Evolutionary conservation across 2,329 filamentous ascomycete genomes (phyloP).

Genomic region (Penicillium brevicompactum): DNA sequence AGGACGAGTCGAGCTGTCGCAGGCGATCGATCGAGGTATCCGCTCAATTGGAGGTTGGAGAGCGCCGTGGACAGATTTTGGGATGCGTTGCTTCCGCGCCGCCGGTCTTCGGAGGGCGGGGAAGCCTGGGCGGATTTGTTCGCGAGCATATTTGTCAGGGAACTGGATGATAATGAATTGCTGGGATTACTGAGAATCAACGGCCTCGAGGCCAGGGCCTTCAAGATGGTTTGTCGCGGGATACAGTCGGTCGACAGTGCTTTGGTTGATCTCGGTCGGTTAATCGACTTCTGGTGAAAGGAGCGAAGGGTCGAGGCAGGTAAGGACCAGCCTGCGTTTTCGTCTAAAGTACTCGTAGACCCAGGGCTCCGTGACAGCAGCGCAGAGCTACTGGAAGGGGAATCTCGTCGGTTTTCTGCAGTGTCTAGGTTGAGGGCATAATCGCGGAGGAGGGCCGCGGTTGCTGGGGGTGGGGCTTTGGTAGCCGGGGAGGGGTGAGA

Average conservation of each 20-base stretch:
- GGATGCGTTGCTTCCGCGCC: conserved; percentile 51
- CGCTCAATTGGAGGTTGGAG: conserved; percentile 51
- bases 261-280: conserved; percentile 47
- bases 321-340: conserved; percentile 26
- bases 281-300: conserved; percentile 37
- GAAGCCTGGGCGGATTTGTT: conserved; percentile 23
- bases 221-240: conserved; percentile 79
- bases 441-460: conserved; percentile 45
- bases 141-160: conserved; percentile 64
- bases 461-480: conserved; percentile 27
- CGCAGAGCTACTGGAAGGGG: conserved; percentile 23
- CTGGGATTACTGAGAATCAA: conserved; percentile 54
- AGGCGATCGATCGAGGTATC: conserved; percentile 47
- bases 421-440: conserved; percentile 48
- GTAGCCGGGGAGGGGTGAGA: conserved; percentile 20
- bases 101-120: conserved; percentile 25
- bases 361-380: conserved; percentile 23
- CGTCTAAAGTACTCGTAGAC: conserved; percentile 21
- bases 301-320: conserved; percentile 35
- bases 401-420: conserved; percentile 34
- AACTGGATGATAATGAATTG: conserved; percentile 57
- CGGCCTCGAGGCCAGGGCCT: conserved; percentile 70
- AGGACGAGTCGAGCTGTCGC: conserved; percentile 62
- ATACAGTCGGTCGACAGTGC: conserved; percentile 65
- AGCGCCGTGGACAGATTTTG: conserved; percentile 66